Base-by-base conservation (phyloP, 2,329 filamentous ascomycete genomes). In the Neospermospora avenae region DNA sequence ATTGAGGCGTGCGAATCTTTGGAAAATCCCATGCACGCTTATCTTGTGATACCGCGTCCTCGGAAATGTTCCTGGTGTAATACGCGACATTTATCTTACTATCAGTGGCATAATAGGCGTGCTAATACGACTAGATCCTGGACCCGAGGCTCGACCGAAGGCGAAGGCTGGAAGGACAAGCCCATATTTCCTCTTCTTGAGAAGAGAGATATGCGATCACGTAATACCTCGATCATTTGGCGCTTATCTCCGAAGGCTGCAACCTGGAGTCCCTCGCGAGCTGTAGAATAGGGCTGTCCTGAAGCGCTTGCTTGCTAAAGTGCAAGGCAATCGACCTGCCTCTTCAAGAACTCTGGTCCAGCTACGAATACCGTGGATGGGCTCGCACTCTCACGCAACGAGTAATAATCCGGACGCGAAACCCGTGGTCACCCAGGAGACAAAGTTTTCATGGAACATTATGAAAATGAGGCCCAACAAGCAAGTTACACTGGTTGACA, bases 221-320 rank as follows among this genome's bases (percentile, higher is more conserved):
- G 63, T 63, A 65, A 63, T 61, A 59, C 51, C 45, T 62, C 57
- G 57, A 20, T 46, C 18, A 18, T 59, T 53, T 60, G 60, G 63
- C 63, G 61, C 61, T 61, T 61, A 65, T 64, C 62, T 59, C 57
- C 31, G 20, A 57, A 51, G 59, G 2, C 11, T 41, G 25, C 18
- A 41, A 31, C 49, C 31, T 64, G 54, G n/a, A 42, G 66, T 66
- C 63, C 61, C 66, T 53, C 61, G 63, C 59, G n/a, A 6, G 39
- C 39, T 42, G n/a, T 18, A n/a, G 37, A 54, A 42, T 18, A 42
- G 25, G 41, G 51, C 24, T 41, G 49, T 59, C 49, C 52, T 58
- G 42, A 48, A 52, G 37, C 28, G 48, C 42, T 31, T 28, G 25
- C 28, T 20, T 49, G 7, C 14, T 18, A 49, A 34, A 49, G 10